phyloP scores from a whole-genome alignment of 1,139 yeast genomes.

The Yamadazyma pseudoaaseri region DNA sequence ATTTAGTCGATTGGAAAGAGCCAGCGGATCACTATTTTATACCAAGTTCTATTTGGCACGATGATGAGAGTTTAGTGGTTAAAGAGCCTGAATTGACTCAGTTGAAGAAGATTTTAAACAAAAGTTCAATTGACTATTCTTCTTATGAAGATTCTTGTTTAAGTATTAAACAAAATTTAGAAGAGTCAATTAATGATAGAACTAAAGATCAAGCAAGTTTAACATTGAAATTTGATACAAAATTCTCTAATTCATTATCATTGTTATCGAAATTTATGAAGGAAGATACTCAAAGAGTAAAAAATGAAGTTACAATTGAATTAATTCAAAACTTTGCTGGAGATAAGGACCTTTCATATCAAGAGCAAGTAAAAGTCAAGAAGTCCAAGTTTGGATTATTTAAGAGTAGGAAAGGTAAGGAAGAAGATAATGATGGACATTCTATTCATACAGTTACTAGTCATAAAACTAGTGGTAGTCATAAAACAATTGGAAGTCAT shows the following conservation, averaged over 20 bases:
- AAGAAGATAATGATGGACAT: conserved; percentile 15
- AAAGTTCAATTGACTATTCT: conserved; percentile 46
- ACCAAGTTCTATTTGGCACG: conserved; percentile 96
- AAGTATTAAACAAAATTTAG: conserved; percentile 49
- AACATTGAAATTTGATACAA: conserved; percentile 53
- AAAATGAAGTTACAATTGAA: conserved; percentile 84
- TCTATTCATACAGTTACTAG: conserved; percentile 26
- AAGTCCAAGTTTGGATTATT: conserved; percentile 58
- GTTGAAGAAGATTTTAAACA: conserved; percentile 58
- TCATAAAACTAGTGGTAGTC: conserved; percentile 25
- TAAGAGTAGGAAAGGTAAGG: conserved; percentile 21
- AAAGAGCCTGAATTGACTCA: conserved; percentile 64
- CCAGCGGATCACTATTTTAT: conserved; percentile 82
- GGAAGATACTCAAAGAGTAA: conserved; percentile 72
- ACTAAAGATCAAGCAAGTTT: conserved; percentile 26
- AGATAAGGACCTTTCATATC: conserved; percentile 61
- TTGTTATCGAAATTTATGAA: conserved; percentile 63
- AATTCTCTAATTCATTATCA: conserved; percentile 53
- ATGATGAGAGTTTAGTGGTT: conserved; percentile 75
- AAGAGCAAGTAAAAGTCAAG: conserved; percentile 44
- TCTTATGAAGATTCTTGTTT: conserved; percentile 44
- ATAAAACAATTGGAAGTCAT: conserved; percentile 18
- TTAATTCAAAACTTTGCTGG: conserved; percentile 86
- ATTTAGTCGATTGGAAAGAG: conserved; percentile 71
- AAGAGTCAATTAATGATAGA: conserved; percentile 43